Evolutionary conservation across 805 yeast genomes (phyloP).

Genomic region (Candida palmyrensis): DNA sequence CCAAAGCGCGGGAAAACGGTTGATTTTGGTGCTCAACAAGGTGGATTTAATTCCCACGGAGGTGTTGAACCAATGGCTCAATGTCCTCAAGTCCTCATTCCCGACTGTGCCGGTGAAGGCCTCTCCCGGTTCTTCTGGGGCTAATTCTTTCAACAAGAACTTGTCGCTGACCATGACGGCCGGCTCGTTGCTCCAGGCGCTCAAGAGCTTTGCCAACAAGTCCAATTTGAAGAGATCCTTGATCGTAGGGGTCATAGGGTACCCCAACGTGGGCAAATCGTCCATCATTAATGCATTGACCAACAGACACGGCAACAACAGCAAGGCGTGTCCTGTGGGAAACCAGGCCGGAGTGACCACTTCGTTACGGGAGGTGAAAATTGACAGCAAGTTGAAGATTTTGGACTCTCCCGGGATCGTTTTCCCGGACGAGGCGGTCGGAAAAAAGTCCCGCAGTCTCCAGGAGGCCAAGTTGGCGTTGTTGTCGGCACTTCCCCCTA

Average conservation of each 20-base stretch:
- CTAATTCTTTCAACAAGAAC: slow-evolving; percentile 66
- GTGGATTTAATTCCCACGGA: slow-evolving; percentile 88
- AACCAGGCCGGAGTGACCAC: slow-evolving; percentile 98
- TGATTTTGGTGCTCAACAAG: slow-evolving; percentile 83
- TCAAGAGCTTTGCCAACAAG: slow-evolving; percentile 80
- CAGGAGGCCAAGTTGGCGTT: slow-evolving; percentile 87
- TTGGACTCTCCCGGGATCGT: slow-evolving; percentile 98
- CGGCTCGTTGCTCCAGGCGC: slow-evolving; percentile 64
- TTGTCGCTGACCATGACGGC: slow-evolving; percentile 71
- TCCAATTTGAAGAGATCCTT: slow-evolving; percentile 84
- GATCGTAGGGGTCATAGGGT: slow-evolving; percentile 93
- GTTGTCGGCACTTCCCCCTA: slow-evolving; percentile 85
- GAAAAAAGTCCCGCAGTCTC: slow-evolving; percentile 45
- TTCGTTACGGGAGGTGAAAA: slow-evolving; percentile 82
- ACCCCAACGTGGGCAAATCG: slow-evolving; percentile 96
- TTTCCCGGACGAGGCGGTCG: slow-evolving; percentile 62
- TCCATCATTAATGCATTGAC: slow-evolving; percentile 88
- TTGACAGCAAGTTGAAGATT: slow-evolving; percentile 82
- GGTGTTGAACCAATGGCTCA: slow-evolving; percentile 79
- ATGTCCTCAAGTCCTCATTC: slow-evolving; percentile 71
- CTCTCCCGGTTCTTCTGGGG: slow-evolving; percentile 65
- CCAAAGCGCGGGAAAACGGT: slow-evolving; percentile 73
- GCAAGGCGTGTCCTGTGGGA: slow-evolving; percentile 90
- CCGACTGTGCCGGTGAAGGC: slow-evolving; percentile 91
- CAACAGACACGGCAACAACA: slow-evolving; percentile 67